Evolutionary conservation across 768 basidiomycete genomes (phyloP), one percentile per base, ranked within the genome.

Genomic region (Suillus americanus): DNA sequence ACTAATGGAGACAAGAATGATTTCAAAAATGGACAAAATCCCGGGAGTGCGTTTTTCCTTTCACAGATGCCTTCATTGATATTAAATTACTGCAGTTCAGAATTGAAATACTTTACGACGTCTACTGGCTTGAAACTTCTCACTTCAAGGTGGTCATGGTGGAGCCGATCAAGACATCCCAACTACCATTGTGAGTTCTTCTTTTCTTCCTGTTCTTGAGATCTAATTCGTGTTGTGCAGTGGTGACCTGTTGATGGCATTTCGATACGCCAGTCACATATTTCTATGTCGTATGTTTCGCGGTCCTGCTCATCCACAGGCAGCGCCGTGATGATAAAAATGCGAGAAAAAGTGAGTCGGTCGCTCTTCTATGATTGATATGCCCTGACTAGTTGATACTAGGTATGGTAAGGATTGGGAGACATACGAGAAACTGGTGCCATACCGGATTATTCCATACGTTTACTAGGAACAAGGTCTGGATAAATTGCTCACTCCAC

Each of bases 61-160:
- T 16, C 18, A 38, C 20, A 55, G 8, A 37, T 18, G 6, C 3
- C 33, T 59, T 46, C 25, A 10, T 30, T 14, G 14, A 3, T 61
- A 20, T 9, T 46, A 9, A 57, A 33, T 20, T 33, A 30, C 25
- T 33, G 12, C 8, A 23, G 28, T 20, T 33, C 56, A 97, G 95
- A 92, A 73, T 80, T 97, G 23, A 78, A 83, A 66, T 96, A 79
- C 72, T 86, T 98, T 74, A 82, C 86, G 48, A 99, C 97, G 2
- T 85, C 88, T 67, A 85, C 87, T 20, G 97, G 97, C 16, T 89
- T 93, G 3, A 97, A 94, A 75, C 83, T 99, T 40, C 84, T 99
- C 33, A 97, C 89, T 35, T 93, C 92, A 5, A 97, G 97, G 8
- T 99, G 97, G n/a, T n/a, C n/a, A n/a, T n/a, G n/a, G 97, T 99